phyloP scores from a whole-genome alignment of 345 rosid genomes.

The Erodium maritimum region DNA sequence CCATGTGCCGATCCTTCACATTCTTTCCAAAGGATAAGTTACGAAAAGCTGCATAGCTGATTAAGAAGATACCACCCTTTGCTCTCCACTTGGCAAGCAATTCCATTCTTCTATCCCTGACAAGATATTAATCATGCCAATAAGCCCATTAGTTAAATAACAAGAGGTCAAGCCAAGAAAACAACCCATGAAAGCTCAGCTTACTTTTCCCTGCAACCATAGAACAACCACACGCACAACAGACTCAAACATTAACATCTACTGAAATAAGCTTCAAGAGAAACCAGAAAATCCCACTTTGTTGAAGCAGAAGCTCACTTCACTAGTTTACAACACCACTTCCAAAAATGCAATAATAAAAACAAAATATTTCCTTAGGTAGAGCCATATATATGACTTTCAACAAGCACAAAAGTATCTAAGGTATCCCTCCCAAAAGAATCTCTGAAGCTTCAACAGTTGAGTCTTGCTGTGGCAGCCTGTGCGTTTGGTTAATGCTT shows the following conservation, averaged over 20 bases:
- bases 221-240: not conserved
- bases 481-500: no score
- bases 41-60: slow-evolving; percentile 84
- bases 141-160: slow-evolving; percentile 11
- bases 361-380: not conserved
- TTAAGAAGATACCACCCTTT: slow-evolving; percentile 87
- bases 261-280: not conserved
- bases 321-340: not conserved
- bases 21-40: slow-evolving; percentile 84
- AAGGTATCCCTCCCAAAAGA: no score
- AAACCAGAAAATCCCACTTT: not conserved
- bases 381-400: no score
- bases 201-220: not conserved
- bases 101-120: slow-evolving; percentile 75
- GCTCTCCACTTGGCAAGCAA: slow-evolving; percentile 77
- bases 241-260: not conserved
- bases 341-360: not conserved
- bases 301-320: not conserved
- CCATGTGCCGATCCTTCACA: slow-evolving; percentile 58
- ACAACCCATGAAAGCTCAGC: not conserved
- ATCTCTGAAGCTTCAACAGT: no score
- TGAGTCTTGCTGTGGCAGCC: no score
- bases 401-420: not conserved
- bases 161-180: not conserved
- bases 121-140: slow-evolving; percentile 13